Base-by-base conservation (phyloP, 2,329 filamentous ascomycete species). In the Zymoseptoria ardabiliae region DNA sequence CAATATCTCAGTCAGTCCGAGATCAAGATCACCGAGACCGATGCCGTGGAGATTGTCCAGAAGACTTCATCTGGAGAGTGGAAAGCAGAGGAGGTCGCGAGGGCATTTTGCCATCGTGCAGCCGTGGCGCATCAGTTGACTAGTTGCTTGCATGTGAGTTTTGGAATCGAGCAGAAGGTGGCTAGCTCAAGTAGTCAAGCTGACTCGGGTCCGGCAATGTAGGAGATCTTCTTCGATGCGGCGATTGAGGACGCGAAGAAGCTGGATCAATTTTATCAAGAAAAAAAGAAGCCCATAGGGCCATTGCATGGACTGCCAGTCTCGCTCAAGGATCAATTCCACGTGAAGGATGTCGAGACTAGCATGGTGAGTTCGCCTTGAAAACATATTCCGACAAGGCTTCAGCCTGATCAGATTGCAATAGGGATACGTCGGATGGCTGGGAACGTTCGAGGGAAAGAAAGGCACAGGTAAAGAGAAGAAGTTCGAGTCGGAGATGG, bases 381-480 rank as follows among this genome's bases (percentile, higher is more conserved):
- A 58, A n/a, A n/a, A 45, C 17, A n/a, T n/a, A n/a, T n/a, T 21
- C n/a, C 9, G 49, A 10, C 13, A 13, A 20, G 13, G 17, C 13
- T 17, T 41, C 25, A 10, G 6, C 17, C 30, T 45, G 17, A 55
- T 11, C 10, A 25, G 51, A 4, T 11, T 6, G 13, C 13, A 13
- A 17, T 30, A 45, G 76, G 85, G 84, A 11, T 87, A 86, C 66
- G 76, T 86, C 22, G 83, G 84, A n/a, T 85, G 84, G 79, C 81
- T 87, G n/a, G 81, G 80, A 6, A 82, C 81, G 0, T 82, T 85
- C 63, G 73, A 86, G 70, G 84, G 81, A 55, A 73, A 77, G 50
- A 78, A 78, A 60, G 77, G 75, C 2, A 81, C 74, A 60, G 79
- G 75, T 30, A 81, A 75, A 67, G 82, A 75, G 73, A 73, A 72